phyloP scores from a whole-genome alignment of 345 rosid species.

The Acer campestre region DNA sequence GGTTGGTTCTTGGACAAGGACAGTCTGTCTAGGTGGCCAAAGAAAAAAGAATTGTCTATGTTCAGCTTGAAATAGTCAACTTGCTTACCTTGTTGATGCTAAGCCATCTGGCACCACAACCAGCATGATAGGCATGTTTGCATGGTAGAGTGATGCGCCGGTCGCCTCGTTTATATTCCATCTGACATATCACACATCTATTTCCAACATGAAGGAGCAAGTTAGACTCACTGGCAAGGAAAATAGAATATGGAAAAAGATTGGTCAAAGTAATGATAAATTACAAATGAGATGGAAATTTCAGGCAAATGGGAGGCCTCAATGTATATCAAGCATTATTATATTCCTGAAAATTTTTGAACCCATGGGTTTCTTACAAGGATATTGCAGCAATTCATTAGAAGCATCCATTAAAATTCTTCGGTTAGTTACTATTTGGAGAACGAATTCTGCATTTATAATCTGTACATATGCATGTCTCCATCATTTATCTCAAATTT shows the following conservation, averaged over 20 bases:
- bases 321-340: not conserved
- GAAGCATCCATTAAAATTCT: not conserved
- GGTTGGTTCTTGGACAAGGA: not conserved
- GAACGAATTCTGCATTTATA: not conserved
- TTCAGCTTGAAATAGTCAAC: not conserved
- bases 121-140: slow-evolving; percentile 81
- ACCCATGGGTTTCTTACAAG: slow-evolving; percentile 9
- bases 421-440: not conserved
- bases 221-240: slow-evolving; percentile 13
- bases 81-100: slow-evolving; percentile 82
- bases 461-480: not conserved
- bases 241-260: not conserved
- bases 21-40: not conserved
- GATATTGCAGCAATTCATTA: not conserved
- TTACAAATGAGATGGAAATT: not conserved
- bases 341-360: not conserved
- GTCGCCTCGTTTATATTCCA: slow-evolving; percentile 93
- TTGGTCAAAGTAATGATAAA: not conserved
- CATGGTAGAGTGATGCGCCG: slow-evolving; percentile 81
- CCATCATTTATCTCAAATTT: not conserved
- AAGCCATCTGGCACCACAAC: slow-evolving; percentile 90
- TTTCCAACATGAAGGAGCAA: not conserved
- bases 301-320: not conserved
- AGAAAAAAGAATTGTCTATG: not conserved
- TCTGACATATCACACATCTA: slow-evolving; percentile 99